Percentiles rank a stretch among this genome's conserved stretches.
Evolutionary conservation across 2,329 filamentous ascomycete species (phyloP).

Genomic region (Tolypocladium paradoxum): DNA sequence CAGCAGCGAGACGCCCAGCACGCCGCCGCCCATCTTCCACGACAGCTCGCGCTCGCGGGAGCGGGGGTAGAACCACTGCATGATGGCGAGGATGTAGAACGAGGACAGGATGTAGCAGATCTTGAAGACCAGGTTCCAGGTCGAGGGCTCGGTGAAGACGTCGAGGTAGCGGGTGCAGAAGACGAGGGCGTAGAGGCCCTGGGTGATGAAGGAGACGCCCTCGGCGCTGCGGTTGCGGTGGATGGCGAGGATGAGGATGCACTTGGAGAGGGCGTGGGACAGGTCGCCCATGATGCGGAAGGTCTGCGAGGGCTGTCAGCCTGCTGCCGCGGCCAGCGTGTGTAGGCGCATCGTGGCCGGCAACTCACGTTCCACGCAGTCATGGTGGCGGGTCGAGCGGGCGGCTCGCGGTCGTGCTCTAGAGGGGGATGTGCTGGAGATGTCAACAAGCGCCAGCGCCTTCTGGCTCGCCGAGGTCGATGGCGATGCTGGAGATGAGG

Average conservation of each 20-base stretch:
- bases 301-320: conserved; percentile 25
- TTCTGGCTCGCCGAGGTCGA: neutral
- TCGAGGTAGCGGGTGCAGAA: conserved; percentile 84
- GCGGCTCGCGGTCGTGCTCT: neutral
- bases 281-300: conserved; percentile 76
- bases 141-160: conserved; percentile 47
- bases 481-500: conserved; percentile 1
- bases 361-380: conserved; percentile 28
- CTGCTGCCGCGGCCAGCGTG: too few species aligned
- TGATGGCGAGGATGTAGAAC: conserved; percentile 76
- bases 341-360: neutral
- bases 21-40: conserved; percentile 78
- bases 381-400: conserved; percentile 20
- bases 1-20: conserved; percentile 53
- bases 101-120: conserved; percentile 78
- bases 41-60: conserved; percentile 85
- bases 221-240: conserved; percentile 81
- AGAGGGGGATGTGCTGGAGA: neutral
- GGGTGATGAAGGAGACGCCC: conserved; percentile 85
- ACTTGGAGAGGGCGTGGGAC: conserved; percentile 77
- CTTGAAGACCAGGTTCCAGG: conserved; percentile 76
- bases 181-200: conserved; percentile 75
- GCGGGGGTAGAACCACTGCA: conserved; percentile 76
- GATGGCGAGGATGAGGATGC: conserved; percentile 83
- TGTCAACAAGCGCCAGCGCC: neutral